Evolutionary conservation across 805 yeast species (phyloP), one percentile per base, ranked within the genome.

Genomic region (Yamadazyma scolyti): DNA sequence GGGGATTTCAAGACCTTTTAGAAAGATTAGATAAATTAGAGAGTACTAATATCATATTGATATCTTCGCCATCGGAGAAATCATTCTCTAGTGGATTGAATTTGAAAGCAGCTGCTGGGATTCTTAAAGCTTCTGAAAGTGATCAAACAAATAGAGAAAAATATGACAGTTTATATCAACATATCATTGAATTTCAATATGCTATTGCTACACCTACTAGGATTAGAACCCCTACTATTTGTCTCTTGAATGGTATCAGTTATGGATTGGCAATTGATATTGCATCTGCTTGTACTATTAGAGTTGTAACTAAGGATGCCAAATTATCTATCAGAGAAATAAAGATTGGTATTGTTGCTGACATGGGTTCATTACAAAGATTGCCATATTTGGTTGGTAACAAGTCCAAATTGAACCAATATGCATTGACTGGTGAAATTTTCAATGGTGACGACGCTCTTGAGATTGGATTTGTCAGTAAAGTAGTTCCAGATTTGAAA

Each of bases 361-460:
- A 84, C 50, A 80, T 83, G 47, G 94, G 94, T 4, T 69, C 84
- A 1, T 61, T 83, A 36, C 89, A 83, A 55, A 65, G 90, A 48
- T 47, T 82, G 35, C 80, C 85, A 4, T 47, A 49, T 12, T 34
- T 78, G 1, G 69, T 71, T 12, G 69, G 68, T 25, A 79, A 79
- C 50, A 56, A 62, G 10, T 77, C 85, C 4, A 65, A 74, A 58
- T 56, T 80, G 38, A 70, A 68, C 49, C 82, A 79, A 43, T 55
- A 75, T 28, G 76, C 82, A 4, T 65, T 76, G 40, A 77, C 87
- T 1, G 90, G 81, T 6, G 71, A 72, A 16, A 51, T 55, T 9
- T 81, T 81, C 37, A 56, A 58, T 10, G 71, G 74, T 1, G 56
- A 61, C n/a, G 79, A 74, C 37, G 87, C 89, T 1, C 43, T 52